Percentiles rank a stretch among this genome's conserved stretches.
Evolutionary conservation across 768 basidiomycete species (phyloP).

Genomic region (Pulveroboletus sp.): DNA sequence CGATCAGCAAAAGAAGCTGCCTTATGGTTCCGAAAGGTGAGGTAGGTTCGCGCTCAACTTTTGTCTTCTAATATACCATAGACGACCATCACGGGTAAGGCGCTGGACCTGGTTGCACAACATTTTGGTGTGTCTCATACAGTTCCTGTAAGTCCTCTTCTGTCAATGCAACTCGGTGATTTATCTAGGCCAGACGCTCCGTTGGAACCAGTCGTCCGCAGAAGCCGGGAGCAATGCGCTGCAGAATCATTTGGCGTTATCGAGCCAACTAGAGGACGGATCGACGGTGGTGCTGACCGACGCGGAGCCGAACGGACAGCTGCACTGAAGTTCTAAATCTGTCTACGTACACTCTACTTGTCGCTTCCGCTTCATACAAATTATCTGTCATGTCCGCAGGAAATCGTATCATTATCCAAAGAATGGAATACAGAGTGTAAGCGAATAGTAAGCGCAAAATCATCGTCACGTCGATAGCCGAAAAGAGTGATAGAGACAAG

Average conservation of each 20-base stretch:
- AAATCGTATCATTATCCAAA: conserved; percentile 13
- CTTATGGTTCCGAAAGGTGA: conserved; percentile 74
- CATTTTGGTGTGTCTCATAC: conserved; percentile 14
- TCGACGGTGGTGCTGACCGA: conserved; percentile 23
- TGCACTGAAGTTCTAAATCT: neutral
- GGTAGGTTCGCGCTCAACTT: neutral
- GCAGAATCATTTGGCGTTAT: conserved; percentile 45
- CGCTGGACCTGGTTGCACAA: conserved; percentile 49
- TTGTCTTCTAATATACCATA: conserved; percentile 24
- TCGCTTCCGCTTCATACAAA: neutral
- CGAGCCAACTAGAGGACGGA: conserved; percentile 53
- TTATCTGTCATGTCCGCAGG: neutral
- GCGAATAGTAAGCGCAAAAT: conserved; percentile 6
- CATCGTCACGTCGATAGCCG: neutral
- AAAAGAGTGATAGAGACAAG: neutral
- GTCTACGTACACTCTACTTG: too few species aligned
- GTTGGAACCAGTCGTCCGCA: conserved; percentile 30
- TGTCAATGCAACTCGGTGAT: neutral
- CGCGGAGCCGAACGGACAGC: neutral
- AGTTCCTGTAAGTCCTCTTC: conserved; percentile 11
- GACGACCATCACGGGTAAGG: conserved; percentile 55
- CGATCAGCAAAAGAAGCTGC: conserved; percentile 36
- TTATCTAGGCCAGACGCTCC: conserved; percentile 39
- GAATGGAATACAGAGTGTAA: conserved; percentile 20
- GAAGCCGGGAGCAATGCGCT: conserved; percentile 31